Conservation (phyloP, 2,329 filamentous ascomycete species). For the Cadophora luteo-olivacea region DNA sequence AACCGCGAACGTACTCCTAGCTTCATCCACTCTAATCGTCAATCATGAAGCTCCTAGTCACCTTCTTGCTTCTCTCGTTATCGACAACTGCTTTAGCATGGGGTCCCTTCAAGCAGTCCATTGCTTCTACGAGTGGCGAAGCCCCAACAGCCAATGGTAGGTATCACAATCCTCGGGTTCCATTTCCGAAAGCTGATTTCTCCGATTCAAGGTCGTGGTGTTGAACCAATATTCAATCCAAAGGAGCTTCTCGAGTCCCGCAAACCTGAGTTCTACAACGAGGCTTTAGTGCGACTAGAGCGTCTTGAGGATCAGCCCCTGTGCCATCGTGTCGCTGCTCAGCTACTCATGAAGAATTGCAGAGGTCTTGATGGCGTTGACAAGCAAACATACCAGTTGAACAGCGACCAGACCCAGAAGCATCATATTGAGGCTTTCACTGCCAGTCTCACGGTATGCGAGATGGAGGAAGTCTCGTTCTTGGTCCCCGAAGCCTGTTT, state of each 20-base stretch:
- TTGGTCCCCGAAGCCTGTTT: conserved; percentile 57
- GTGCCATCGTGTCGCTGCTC: conserved; percentile 44
- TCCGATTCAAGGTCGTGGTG: conserved; percentile 5
- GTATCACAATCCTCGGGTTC: neutral
- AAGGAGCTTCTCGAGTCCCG: conserved; percentile 34
- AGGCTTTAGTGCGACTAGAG: conserved; percentile 43
- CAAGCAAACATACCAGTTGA: conserved; percentile 40
- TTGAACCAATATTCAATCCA: conserved; percentile 26
- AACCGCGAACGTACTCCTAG: neutral
- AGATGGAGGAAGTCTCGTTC: conserved; percentile 60
- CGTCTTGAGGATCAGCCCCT: conserved; percentile 43
- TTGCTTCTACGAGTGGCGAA: neutral
- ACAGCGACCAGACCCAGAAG: conserved; percentile 47
- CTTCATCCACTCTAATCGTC: neutral
- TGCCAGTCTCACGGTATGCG: conserved; percentile 67
- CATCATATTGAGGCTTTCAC: conserved; percentile 62
- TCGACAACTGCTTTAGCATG: conserved; percentile 21
- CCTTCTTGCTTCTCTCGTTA: conserved; percentile 11
- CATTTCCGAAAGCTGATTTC: neutral
- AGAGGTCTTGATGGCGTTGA: conserved; percentile 40
- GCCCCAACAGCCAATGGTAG: conserved; percentile 17
- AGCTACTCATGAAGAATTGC: conserved; percentile 45
- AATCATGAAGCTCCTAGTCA: conserved; percentile 23
- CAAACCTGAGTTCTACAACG: conserved; percentile 42
- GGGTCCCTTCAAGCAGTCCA: conserved; percentile 22